Evolutionary conservation across 129 eudicot species (phyloP).

Genomic region (Pulicaria dysenterica): DNA sequence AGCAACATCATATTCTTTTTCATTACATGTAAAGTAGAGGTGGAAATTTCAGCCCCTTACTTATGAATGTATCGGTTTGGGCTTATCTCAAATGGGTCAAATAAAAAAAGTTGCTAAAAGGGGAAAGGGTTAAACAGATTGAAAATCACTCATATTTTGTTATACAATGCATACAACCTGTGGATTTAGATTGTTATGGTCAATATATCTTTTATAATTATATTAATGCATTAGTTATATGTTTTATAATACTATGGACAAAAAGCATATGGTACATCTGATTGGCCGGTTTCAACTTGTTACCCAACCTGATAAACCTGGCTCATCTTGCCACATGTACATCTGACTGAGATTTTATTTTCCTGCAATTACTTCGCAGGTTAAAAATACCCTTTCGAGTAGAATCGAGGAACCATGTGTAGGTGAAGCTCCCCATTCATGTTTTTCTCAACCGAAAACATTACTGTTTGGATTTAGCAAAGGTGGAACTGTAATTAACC

Average conservation of each 20-base stretch:
- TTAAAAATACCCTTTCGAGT: conserved; percentile 43
- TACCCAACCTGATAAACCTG: neutral
- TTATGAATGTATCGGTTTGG: neutral
- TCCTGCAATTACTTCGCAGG: conserved; percentile 40
- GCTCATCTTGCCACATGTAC: neutral
- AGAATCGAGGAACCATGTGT: conserved; percentile 42
- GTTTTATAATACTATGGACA: neutral
- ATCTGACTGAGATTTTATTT: neutral
- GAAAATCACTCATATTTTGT: neutral
- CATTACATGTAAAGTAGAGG: neutral
- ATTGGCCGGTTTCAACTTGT: neutral
- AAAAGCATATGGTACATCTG: conserved; percentile 1
- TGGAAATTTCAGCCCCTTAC: neutral
- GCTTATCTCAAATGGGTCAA: neutral
- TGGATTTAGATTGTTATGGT: neutral
- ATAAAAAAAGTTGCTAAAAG: neutral
- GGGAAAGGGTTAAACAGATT: neutral
- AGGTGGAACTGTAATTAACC: conserved; percentile 87
- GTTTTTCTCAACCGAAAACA: conserved; percentile 57
- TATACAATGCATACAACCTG: conserved; percentile 1
- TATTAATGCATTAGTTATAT: neutral
- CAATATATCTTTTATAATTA: neutral
- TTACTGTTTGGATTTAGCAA: conserved; percentile 86
- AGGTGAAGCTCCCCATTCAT: conserved; percentile 33
- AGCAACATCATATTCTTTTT: neutral